Evolutionary conservation across 2,329 filamentous ascomycete genomes (phyloP), one percentile per base, ranked within the genome.

Genomic region (Colletotrichum sp.): DNA sequence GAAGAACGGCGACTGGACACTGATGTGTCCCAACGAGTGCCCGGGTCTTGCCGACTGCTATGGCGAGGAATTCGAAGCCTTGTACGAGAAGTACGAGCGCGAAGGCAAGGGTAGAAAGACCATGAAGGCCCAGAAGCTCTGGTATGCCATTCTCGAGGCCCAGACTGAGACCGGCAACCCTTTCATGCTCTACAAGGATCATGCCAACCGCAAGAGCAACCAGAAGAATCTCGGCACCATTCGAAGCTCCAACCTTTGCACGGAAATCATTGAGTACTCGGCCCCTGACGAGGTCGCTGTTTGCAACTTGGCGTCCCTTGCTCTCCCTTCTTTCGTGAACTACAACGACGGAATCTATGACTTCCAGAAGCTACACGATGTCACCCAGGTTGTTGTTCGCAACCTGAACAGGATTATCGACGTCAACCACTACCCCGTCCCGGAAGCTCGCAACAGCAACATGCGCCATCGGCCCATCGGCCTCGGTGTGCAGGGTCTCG

Each of bases 121-220:
- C 24, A 89, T 99, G 83, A 97, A 98, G 87, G 97, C 97, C 28
- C 97, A 99, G 90, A 99, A 99, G 91, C 93, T 99, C 74, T 99
- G 97, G 97, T 99, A 99, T 84, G 96, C 96, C 79, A 98, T 99
- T 79, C 92, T 99, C 64, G 97, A 99, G 88, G 95, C 97, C 66
- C 97, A 99, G 89, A 99, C 96, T 39, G 97, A 99, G 92, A 99
- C 97, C 61, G 97, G 97, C 81, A 99, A 98, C 87, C 97, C 97
- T 65, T 99, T 98, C 88, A 99, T 99, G 95, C 93, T 99, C 76
- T 99, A 99, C 93, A 99, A 99, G 91, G 97, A 99, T 87, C 92
- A 93, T 82, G 96, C 94, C 92, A 99, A 99, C 92, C 93, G 93
- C 85, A 99, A 99, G 94, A 98, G 96, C 91, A 99, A 99, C 92